Percentiles rank a stretch among this genome's conserved stretches.
Conservation (phyloP, 2,329 filamentous ascomycete genomes). For the Alternaria burnsii region DNA sequence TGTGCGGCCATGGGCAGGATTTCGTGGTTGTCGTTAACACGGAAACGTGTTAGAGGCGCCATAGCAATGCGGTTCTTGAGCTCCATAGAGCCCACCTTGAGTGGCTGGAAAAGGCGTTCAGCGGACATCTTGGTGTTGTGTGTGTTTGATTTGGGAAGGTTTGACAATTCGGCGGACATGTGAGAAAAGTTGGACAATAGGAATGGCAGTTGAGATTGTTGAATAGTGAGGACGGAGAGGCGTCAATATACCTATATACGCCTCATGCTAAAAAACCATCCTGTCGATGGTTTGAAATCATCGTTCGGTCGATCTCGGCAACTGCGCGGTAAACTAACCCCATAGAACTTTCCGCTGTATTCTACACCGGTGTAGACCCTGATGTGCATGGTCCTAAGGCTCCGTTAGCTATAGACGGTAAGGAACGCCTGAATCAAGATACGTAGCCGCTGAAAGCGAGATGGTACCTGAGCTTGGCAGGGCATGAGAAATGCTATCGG, state of each 20-base stretch:
- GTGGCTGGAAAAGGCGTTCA: constrained; percentile 46
- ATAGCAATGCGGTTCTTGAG: constrained; percentile 49
- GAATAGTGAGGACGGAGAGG: not conserved
- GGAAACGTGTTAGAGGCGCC: constrained; percentile 52
- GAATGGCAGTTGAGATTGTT: not conserved
- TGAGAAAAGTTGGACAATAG: not conserved
- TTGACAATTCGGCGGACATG: not conserved
- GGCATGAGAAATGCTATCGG: not conserved
- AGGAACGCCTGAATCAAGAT: not conserved
- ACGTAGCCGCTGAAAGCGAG: not conserved
- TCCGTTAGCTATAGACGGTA: not conserved
- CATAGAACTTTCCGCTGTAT: constrained; percentile 19
- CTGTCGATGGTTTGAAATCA: constrained; percentile 19
- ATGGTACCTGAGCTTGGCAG: not conserved
- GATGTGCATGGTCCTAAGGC: not conserved
- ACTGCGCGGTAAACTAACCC: not conserved
- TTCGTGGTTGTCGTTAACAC: constrained; percentile 58
- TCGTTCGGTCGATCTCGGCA: constrained; percentile 24
- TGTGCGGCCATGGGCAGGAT: constrained; percentile 55
- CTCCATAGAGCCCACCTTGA: constrained; percentile 46
- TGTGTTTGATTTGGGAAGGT: not conserved
- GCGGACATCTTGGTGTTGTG: constrained; percentile 32
- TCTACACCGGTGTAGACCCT: constrained; percentile 5
- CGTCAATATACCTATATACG: constrained; percentile 14
- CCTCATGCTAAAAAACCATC: not conserved